Base-by-base conservation (phyloP, 1,284 basidiomycete genomes). In the Limonomyces culmigenus region DNA sequence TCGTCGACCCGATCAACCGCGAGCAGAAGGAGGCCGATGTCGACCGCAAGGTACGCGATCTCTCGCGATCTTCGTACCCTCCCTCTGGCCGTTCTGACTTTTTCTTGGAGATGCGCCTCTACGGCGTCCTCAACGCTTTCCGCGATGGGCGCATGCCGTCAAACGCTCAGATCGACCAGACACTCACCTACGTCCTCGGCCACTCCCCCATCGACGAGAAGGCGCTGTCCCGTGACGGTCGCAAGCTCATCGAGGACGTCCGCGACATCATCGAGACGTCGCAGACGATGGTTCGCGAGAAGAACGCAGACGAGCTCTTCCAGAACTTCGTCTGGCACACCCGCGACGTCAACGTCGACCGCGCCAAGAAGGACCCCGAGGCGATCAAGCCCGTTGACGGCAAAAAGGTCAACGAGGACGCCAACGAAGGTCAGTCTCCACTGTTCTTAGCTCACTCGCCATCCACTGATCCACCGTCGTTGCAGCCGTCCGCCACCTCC, bases 221-320 rank as follows among this genome's bases (percentile, higher is more conserved):
- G 38, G 63, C 72, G 50, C 70, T 95, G 35, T 88, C 83, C 0
- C 60, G 68, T 1, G 80, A 87, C 11, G 88, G 88, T 37, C 66
- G 67, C 45, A 70, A 70, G 42, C 73, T 96, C 42, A 60, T 91
- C 33, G 60, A 74, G 38, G 87, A 93, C 50, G 56, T 69, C 13
- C 70, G 73, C 30, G 70, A 80, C 34, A 76, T 88, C 48, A 65
- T 87, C 40, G 67, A 72, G 42, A 83, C 81, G 4, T 60, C 72
- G 0, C 69, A 76, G 18, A 49, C 66, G 27, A 75, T 89, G 39
- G 71, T 92, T 15, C 48, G 60, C 35, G 63, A 80, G 48, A 93
- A 93, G 70, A 95, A 95, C 55, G 61, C 65, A 18, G 89, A 92
- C 49, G 87, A 93, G 59, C 65, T 92, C 29, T 67, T 93, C 54